phyloP scores from a whole-genome alignment of 257 asterid genomes.

The Scutellaria baicalensis region DNA sequence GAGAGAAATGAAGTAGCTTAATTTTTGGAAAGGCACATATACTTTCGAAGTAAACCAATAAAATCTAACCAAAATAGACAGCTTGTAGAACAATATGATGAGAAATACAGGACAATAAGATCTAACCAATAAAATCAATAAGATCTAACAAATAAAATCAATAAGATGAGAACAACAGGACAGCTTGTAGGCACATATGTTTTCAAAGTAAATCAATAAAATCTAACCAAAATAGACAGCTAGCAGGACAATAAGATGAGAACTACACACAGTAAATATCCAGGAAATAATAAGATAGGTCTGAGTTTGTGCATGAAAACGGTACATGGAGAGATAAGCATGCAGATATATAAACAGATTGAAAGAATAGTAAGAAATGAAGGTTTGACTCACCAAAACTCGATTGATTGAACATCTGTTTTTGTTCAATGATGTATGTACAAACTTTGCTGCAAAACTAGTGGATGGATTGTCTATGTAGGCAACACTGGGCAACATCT shows the following conservation, averaged over 20 bases:
- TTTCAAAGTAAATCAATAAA: too few species aligned
- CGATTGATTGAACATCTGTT: slow-evolving; percentile 91
- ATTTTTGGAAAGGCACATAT: neutral
- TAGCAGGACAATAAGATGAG: neutral
- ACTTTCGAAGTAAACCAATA: slow-evolving; percentile 1
- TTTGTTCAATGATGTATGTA: slow-evolving; percentile 93
- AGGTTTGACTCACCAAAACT: slow-evolving; percentile 65
- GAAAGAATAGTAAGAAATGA: slow-evolving; percentile 10
- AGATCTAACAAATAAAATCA: too few species aligned
- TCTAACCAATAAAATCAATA: too few species aligned
- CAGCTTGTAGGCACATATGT: too few species aligned
- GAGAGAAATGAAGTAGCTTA: neutral
- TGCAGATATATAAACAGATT: neutral
- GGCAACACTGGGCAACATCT: slow-evolving; percentile 86
- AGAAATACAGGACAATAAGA: too few species aligned
- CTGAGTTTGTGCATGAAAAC: neutral
- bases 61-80: neutral
- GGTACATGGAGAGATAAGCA: neutral
- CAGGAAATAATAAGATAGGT: neutral
- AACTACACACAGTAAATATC: neutral
- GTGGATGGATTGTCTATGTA: slow-evolving; percentile 90
- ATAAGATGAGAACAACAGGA: too few species aligned
- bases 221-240: neutral
- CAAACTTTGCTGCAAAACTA: slow-evolving; percentile 96
- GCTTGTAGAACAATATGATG: neutral